phyloP scores from a whole-genome alignment of 2,329 filamentous ascomycete species.

The Penicillium sp. region DNA sequence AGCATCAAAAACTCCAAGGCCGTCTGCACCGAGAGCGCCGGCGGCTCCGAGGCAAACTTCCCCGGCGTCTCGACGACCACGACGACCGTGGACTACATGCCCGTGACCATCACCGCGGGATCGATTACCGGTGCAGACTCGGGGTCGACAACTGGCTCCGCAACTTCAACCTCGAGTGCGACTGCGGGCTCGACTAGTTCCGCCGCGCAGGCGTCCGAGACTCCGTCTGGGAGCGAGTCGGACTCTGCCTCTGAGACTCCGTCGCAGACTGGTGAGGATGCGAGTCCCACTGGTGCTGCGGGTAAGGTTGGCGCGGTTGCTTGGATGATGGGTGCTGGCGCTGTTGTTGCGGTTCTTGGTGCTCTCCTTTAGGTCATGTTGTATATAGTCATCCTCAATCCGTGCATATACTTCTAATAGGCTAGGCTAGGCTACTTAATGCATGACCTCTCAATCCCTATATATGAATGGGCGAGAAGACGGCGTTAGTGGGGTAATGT shows the following conservation, averaged over 20 bases:
- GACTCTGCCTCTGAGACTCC: background rate
- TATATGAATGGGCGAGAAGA: too few relatives aligned
- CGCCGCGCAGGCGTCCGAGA: background rate
- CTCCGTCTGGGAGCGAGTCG: background rate
- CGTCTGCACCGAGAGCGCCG: conserved; percentile 22
- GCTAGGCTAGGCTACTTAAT: too few relatives aligned
- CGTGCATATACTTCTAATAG: too few relatives aligned
- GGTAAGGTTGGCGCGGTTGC: conserved; percentile 1
- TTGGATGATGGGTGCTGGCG: conserved; percentile 17
- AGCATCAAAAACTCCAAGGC: conserved; percentile 25
- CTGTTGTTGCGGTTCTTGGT: conserved; percentile 2
- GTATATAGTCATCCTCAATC: too few relatives aligned
- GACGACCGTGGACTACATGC: conserved; percentile 19
- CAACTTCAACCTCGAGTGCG: background rate
- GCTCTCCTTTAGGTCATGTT: background rate
- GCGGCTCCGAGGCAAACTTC: conserved; percentile 23
- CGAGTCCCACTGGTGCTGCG: conserved; percentile 12
- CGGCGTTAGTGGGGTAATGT: too few relatives aligned
- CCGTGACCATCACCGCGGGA: conserved; percentile 31
- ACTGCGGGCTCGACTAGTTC: background rate
- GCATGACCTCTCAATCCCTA: too few relatives aligned
- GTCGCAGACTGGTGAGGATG: background rate
- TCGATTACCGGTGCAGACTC: conserved; percentile 3
- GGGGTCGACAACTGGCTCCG: background rate
- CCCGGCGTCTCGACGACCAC: conserved; percentile 21